Base-by-base conservation (phyloP, 2,329 filamentous ascomycete species). In the Penicillium griseofulvum region DNA sequence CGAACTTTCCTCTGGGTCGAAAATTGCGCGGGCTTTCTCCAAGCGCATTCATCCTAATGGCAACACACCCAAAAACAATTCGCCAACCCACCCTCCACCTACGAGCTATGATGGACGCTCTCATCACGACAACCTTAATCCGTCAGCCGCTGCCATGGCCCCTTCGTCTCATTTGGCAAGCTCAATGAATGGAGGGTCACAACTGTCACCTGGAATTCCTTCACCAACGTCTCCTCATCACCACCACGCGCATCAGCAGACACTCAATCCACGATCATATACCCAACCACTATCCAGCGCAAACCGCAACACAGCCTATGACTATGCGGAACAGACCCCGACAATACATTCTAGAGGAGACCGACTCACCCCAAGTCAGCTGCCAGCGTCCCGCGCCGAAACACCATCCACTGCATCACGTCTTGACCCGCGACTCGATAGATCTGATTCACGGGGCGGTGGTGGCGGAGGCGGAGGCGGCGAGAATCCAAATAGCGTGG, bases 41-140 rank as follows among this genome's bases (percentile, higher is more conserved):
- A 89, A 90, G 70, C 89, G 88, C 74, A 83, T 89, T 19, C 75
- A 79, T 61, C 82, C 88, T 61, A 83, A 89, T 41, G 87, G 87
- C 41, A 80, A 83, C 42, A 85, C 85, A 22, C 86, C 89, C n/a
- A 91, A 91, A 74, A 90, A 84, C 65, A 82, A 81, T 53, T 92
- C 89, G 17, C 89, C 89, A 2, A 90, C 88, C 38, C 85, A 88
- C 66, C 76, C 87, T 52, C 88, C 88, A 24, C 73, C 74, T 70
- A 82, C 84, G 9, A 82, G 83, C 44, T 87, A 89, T 67, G 87
- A 91, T 70, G 71, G 82, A 78, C 75, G 87, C 84, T 68, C 84
- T 81, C 70, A 75, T 56, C 66, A 72, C 48, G 78, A 79, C 56
- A 83, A 82, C 2, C 74, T 91, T 47, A 88, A 91, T 67, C 88